A percentile compares a stretch with the other conserved stretches of the same genome.
Conservation (phyloP, 208 protist genomes). For the Crithidia bombi region DNA sequence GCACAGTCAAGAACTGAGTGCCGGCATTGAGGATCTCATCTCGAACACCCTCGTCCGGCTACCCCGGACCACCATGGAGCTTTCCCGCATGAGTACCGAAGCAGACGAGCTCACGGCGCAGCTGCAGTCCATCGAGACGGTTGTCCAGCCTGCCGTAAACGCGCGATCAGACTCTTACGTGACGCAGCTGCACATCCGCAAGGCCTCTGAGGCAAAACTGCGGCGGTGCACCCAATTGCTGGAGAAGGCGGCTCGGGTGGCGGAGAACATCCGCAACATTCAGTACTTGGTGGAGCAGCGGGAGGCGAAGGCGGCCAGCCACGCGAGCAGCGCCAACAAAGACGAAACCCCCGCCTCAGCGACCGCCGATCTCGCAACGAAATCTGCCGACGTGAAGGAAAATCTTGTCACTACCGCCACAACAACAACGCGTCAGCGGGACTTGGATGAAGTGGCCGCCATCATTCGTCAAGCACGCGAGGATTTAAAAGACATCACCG, state of each 20-base stretch:
- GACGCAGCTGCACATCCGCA: conserved; percentile 45
- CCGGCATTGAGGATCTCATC: conserved; percentile 66
- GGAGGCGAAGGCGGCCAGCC: conserved; percentile 8
- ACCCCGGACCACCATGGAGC: conserved; percentile 70
- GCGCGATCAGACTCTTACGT: conserved; percentile 13
- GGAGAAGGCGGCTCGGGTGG: conserved; percentile 48
- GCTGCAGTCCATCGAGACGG: conserved; percentile 47
- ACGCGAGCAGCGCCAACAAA: not conserved
- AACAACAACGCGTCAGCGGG: conserved; percentile 14
- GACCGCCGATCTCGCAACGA: not conserved
- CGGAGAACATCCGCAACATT: conserved; percentile 51
- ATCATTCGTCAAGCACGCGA: conserved; percentile 41
- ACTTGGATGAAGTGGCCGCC: conserved; percentile 28
- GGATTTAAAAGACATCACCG: conserved; percentile 53
- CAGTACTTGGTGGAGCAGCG: conserved; percentile 49
- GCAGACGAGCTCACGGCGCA: conserved; percentile 52
- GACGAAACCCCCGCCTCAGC: not conserved
- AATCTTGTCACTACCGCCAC: not conserved
- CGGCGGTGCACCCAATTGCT: conserved; percentile 52
- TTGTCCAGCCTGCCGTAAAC: conserved; percentile 38
- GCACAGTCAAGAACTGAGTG: conserved; percentile 57
- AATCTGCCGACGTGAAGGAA: not conserved
- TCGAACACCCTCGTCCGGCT: conserved; percentile 69
- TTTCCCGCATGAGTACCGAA: conserved; percentile 68
- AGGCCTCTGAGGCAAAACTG: conserved; percentile 55